Percentiles rank a stretch among this genome's conserved stretches.
These are phyloP conservation scores for Microcyclospora pomicola DNA, from an alignment of 2,329 filamentous ascomycete species.

Conservation along the genomic window DNA sequence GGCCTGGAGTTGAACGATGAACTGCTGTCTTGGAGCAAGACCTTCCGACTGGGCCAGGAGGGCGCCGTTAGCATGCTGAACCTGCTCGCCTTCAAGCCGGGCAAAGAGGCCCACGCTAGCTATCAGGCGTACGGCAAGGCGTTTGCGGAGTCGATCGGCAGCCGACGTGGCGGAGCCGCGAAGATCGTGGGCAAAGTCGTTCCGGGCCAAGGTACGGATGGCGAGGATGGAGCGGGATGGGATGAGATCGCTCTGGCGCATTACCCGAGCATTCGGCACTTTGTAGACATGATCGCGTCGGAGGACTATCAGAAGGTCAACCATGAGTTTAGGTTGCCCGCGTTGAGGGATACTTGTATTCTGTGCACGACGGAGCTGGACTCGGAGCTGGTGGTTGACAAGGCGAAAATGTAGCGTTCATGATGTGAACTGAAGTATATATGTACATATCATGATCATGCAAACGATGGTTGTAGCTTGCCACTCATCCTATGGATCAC, in stretches of 20 bases:
- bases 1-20: slow-evolving; percentile 41
- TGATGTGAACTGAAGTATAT: background rate
- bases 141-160: slow-evolving; percentile 37
- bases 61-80: slow-evolving; percentile 50
- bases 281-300: slow-evolving; percentile 46
- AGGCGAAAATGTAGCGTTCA: slow-evolving; percentile 7
- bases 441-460: slow-evolving; percentile 5
- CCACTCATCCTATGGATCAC: slow-evolving; percentile 28
- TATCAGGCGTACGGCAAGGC: slow-evolving; percentile 47
- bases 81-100: slow-evolving; percentile 42
- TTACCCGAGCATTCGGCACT: slow-evolving; percentile 48
- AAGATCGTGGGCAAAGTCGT: slow-evolving; percentile 50
- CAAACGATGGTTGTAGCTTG: slow-evolving; percentile 19
- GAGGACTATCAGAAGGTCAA: slow-evolving; percentile 48
- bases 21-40: slow-evolving; percentile 37
- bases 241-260: slow-evolving; percentile 52
- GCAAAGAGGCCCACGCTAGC: slow-evolving; percentile 32
- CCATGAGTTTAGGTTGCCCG: slow-evolving; percentile 35
- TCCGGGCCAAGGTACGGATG: slow-evolving; percentile 15
- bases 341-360: slow-evolving; percentile 24
- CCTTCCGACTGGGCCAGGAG: slow-evolving; percentile 20
- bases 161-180: slow-evolving; percentile 40
- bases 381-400: slow-evolving; percentile 10
- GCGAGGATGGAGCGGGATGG: slow-evolving; percentile 30
- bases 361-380: slow-evolving; percentile 24